Evolutionary conservation across 176 grass and related monocot genomes (phyloP).

Genomic region (Avena insularis): DNA sequence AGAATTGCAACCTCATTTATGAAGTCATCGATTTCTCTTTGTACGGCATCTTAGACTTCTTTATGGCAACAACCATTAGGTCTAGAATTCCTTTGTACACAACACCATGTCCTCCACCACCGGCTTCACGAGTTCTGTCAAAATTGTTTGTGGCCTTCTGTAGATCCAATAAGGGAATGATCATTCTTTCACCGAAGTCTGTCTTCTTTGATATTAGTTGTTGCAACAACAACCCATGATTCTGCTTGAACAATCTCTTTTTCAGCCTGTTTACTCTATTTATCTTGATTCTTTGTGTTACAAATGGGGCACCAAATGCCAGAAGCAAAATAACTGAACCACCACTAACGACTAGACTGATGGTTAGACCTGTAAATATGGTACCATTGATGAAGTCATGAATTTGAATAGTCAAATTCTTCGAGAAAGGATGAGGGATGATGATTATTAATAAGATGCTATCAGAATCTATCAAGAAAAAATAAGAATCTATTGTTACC

Average conservation of each 20-base stretch:
- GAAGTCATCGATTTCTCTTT: slow-evolving; percentile 23
- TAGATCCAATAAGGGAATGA: background rate
- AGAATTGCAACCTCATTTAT: slow-evolving; percentile 41
- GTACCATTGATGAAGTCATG: background rate
- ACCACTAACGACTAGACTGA: background rate
- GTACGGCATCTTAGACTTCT: slow-evolving; percentile 18
- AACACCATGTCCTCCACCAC: background rate
- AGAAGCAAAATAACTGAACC: background rate
- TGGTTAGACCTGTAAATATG: background rate
- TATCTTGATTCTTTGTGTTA: background rate
- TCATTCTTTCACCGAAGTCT: slow-evolving; percentile 17
- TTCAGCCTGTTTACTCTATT: background rate
- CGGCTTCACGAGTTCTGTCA: background rate
- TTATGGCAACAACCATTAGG: background rate
- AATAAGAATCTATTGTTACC: background rate
- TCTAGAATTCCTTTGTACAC: slow-evolving; percentile 16
- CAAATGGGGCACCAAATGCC: background rate
- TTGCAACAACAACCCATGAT: background rate
- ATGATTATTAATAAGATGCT: background rate
- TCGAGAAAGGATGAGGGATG: background rate
- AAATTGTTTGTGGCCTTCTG: slow-evolving; percentile 7
- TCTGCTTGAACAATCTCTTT: background rate
- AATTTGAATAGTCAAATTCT: background rate
- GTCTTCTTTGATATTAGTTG: slow-evolving; percentile 21
- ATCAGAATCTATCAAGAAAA: background rate